Evolutionary conservation across 2,329 filamentous ascomycete genomes (phyloP).

Genomic region (Tolypocladium guangdongense): DNA sequence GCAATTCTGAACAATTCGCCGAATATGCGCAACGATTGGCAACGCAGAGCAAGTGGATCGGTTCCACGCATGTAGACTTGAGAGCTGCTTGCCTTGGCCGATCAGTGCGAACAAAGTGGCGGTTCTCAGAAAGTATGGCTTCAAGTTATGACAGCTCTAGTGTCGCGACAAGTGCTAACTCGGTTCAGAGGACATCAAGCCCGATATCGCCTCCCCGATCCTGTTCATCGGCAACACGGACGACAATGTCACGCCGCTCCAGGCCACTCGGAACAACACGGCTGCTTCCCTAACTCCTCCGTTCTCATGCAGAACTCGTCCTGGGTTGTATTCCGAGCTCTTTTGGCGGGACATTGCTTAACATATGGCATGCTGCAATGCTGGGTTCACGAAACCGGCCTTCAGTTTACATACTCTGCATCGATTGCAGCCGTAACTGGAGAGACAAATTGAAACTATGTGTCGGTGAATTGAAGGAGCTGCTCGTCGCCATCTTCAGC

Average conservation of each 20-base stretch:
- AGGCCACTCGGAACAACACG: constrained; percentile 32
- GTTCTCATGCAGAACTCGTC: constrained; percentile 35
- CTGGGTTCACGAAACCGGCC: not conserved
- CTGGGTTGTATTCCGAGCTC: too few relatives aligned
- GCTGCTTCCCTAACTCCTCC: constrained; percentile 31
- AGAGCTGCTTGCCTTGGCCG: constrained; percentile 27
- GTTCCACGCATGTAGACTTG: constrained; percentile 31
- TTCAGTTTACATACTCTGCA: not conserved
- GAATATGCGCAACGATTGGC: constrained; percentile 21
- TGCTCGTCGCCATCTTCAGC: not conserved
- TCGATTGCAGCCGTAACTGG: too few relatives aligned
- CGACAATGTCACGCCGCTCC: constrained; percentile 38
- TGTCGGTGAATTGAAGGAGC: not conserved
- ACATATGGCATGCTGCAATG: not conserved
- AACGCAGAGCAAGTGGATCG: constrained; percentile 27
- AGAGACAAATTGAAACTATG: not conserved
- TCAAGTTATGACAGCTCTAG: too few relatives aligned
- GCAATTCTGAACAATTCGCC: constrained; percentile 22
- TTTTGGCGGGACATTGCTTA: not conserved
- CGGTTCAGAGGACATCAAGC: constrained; percentile 15
- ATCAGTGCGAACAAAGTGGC: constrained; percentile 25
- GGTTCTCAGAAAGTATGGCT: constrained; percentile 20
- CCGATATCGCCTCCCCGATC: constrained; percentile 29
- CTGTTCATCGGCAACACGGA: constrained; percentile 32
- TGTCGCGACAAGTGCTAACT: not conserved